Conservation (phyloP, 805 yeast genomes). For the Yamadazyma sp. region DNA sequence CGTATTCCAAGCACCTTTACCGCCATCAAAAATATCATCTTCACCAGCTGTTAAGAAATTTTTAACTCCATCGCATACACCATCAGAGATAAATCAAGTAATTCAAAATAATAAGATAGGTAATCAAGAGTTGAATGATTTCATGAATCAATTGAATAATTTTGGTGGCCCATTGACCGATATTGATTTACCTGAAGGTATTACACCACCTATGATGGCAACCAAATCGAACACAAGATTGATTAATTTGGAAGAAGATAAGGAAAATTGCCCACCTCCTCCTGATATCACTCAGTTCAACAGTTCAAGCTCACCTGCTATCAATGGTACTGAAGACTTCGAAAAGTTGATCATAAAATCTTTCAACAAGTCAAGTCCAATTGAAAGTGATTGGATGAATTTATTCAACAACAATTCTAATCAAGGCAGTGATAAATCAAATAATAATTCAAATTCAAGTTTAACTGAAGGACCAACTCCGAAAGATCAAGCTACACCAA, state of each 20-base stretch:
- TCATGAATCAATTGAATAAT: conserved; percentile 36
- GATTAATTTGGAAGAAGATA: conserved; percentile 45
- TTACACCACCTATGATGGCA: conserved; percentile 50
- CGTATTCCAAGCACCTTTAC: conserved; percentile 3
- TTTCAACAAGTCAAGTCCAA: conserved; percentile 36
- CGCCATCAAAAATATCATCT: conserved; percentile 20
- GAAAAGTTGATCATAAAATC: conserved; percentile 25
- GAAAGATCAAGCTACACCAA: conserved; percentile 24
- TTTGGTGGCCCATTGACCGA: conserved; percentile 48
- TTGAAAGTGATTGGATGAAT: conserved; percentile 42
- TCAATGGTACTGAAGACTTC: conserved; percentile 18
- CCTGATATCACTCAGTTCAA: conserved; percentile 12
- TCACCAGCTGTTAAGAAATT: conserved; percentile 30
- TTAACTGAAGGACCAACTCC: conserved; percentile 32
- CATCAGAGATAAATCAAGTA: conserved; percentile 36
- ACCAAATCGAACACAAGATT: conserved; percentile 53
- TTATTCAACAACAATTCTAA: conserved; percentile 24
- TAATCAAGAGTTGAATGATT: conserved; percentile 36
- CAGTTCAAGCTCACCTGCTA: conserved; percentile 15
- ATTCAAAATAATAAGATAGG: conserved; percentile 28
- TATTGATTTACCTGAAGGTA: conserved; percentile 39
- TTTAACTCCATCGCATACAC: conserved; percentile 39
- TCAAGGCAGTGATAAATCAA: background rate
- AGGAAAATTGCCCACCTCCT: conserved; percentile 29
- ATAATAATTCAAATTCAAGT: conserved; percentile 4